These are phyloP conservation scores for Boletus sp. DNA, from an alignment of 768 basidiomycete genomes.

Conservation along the genomic window DNA sequence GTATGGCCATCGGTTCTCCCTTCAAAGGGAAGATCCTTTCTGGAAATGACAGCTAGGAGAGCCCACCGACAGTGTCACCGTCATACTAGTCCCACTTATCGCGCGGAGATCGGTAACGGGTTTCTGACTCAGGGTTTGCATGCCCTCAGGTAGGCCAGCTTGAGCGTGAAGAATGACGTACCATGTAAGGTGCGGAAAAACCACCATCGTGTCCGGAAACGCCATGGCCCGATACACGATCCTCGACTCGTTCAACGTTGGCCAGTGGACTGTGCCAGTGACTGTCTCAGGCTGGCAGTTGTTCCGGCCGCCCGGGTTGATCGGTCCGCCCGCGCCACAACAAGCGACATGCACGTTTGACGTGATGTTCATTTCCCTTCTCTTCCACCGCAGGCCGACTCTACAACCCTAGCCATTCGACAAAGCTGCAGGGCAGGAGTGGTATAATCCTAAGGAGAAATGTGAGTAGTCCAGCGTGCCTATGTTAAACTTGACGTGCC, in stretches of 20 bases:
- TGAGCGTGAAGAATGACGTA: constrained; percentile 11
- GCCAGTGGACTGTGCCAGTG: constrained; percentile 3
- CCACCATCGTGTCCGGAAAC: constrained; percentile 5
- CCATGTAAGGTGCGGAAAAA: neutral
- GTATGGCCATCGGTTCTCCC: neutral
- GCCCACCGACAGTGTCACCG: neutral
- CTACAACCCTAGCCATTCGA: constrained; percentile 2
- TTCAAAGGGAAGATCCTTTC: constrained; percentile 1
- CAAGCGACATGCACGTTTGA: constrained; percentile 9
- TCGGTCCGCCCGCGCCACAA: constrained; percentile 14
- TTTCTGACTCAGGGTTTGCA: neutral
- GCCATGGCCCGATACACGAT: constrained; percentile 6
- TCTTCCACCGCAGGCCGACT: constrained; percentile 7
- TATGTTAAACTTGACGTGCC: neutral
- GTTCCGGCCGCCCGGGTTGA: constrained; percentile 8
- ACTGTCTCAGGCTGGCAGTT: neutral
- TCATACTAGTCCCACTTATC: neutral
- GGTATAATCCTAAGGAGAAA: constrained; percentile 1
- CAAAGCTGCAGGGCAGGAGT: neutral
- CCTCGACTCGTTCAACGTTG: no score
- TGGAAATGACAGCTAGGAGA: neutral
- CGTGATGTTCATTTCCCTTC: neutral
- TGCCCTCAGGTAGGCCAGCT: neutral
- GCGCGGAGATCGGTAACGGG: neutral
- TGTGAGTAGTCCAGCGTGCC: constrained; percentile 6